These are phyloP conservation scores for Pseudogymnoascus sp. DNA, from an alignment of 2,329 filamentous ascomycete species.

Conservation along the genomic window DNA sequence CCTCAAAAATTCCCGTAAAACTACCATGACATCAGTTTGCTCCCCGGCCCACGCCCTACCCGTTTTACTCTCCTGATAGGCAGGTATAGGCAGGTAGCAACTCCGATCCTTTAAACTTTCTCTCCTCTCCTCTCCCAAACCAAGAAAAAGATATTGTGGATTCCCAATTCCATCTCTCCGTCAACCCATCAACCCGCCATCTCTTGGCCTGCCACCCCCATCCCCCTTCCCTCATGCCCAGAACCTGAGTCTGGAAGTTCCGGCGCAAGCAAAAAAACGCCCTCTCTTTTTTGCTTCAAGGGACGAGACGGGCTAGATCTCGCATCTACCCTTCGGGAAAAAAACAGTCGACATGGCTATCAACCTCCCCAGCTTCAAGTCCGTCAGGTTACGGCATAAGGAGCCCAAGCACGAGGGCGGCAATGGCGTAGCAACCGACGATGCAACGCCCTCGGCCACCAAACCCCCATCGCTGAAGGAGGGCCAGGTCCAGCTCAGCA, in stretches of 20 bases:
- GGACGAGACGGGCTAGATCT: background rate
- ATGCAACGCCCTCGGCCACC: background rate
- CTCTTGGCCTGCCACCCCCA: too few species aligned
- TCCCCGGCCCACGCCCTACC: background rate
- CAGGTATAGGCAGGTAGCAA: background rate
- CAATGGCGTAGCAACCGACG: background rate
- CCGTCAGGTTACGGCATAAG: background rate
- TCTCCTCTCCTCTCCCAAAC: background rate
- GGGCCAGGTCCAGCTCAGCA: background rate
- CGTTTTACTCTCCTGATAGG: background rate
- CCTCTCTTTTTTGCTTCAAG: background rate
- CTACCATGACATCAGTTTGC: background rate
- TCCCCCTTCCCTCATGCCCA: background rate
- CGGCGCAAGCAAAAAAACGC: background rate
- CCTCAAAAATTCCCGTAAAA: background rate
- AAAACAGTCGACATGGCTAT: background rate
- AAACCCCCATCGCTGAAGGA: background rate
- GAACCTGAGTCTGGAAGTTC: background rate
- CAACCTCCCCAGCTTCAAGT: background rate
- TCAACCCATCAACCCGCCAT: background rate
- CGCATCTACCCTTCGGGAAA: background rate
- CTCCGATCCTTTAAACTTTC: background rate
- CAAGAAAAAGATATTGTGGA: background rate
- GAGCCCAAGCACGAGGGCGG: background rate
- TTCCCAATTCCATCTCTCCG: background rate